Evolutionary conservation across 306 rosid genomes (phyloP).

Genomic region (Dalbergia oliveri): DNA sequence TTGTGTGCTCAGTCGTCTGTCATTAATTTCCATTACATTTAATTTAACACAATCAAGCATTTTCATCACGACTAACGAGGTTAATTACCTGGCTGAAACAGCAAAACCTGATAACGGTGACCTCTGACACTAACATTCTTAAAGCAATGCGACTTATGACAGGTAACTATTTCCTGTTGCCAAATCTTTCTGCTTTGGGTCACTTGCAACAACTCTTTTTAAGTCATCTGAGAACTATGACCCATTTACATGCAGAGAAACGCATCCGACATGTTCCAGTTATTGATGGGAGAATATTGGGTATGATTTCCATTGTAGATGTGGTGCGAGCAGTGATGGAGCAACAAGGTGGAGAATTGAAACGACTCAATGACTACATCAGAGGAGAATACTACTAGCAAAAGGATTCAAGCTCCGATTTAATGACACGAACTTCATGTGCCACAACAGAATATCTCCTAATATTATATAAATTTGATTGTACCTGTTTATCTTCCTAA

Average conservation of each 20-base stretch:
- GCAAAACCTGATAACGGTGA: constrained; percentile 74
- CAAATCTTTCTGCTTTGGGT: neutral
- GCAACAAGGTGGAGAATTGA: constrained; percentile 85
- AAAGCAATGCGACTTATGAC: constrained; percentile 94
- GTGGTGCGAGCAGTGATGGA: constrained; percentile 84
- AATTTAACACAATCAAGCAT: neutral
- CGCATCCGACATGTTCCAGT: constrained; percentile 85
- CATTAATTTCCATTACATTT: neutral
- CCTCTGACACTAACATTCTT: constrained; percentile 80
- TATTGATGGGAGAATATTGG: constrained; percentile 84
- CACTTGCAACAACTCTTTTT: no score
- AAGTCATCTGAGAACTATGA: neutral
- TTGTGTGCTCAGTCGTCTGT: constrained; percentile 5
- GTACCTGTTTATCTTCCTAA: neutral
- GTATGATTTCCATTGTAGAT: constrained; percentile 90
- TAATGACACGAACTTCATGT: constrained; percentile 11
- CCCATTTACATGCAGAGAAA: constrained; percentile 56
- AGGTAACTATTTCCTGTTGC: constrained; percentile 50
- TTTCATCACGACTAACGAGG: neutral
- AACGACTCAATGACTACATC: constrained; percentile 70
- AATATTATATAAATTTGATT: constrained; percentile 5
- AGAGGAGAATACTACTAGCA: constrained; percentile 73
- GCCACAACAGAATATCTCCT: constrained; percentile 8
- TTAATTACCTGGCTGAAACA: constrained; percentile 44
- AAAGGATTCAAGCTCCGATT: constrained; percentile 14